These are phyloP conservation scores for Rubia peregrina DNA, from an alignment of 305 asterid genomes.

Conservation along the genomic window DNA sequence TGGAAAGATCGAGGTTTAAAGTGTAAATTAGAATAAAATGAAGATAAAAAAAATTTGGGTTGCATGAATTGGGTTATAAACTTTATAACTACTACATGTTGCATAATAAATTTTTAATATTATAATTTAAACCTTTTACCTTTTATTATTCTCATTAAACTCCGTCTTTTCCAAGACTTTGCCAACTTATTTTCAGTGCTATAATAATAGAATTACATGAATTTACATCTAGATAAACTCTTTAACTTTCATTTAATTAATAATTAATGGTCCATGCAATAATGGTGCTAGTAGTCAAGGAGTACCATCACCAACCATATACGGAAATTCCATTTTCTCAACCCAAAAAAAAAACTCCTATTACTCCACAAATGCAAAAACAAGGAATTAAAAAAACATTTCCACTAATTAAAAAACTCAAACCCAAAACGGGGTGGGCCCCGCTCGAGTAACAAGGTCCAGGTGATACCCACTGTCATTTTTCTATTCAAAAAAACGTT, in stretches of 20 bases:
- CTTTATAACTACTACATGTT: no score
- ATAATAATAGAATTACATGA: not conserved
- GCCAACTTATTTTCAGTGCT: not conserved
- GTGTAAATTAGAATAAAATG: no score
- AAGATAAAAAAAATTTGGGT: no score
- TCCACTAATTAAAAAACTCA: not conserved
- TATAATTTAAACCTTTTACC: no score
- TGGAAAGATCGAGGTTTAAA: no score
- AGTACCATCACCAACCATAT: not conserved
- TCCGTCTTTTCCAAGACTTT: no score
- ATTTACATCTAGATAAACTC: constrained; percentile 5
- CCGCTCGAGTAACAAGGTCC: constrained; percentile 28
- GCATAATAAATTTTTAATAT: no score
- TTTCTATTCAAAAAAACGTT: not conserved
- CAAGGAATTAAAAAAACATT: not conserved
- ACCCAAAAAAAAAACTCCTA: not conserved
- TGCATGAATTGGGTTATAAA: no score
- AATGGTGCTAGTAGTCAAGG: not conserved
- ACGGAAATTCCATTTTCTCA: not conserved
- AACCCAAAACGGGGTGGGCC: constrained; percentile 26
- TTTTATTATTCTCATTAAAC: no score
- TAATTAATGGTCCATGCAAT: constrained; percentile 3
- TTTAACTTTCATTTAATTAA: not conserved
- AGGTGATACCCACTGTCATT: constrained; percentile 44
- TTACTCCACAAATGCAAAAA: not conserved